phyloP scores from a whole-genome alignment of 176 grass and related monocot genomes.

The Musa troglodytarum region DNA sequence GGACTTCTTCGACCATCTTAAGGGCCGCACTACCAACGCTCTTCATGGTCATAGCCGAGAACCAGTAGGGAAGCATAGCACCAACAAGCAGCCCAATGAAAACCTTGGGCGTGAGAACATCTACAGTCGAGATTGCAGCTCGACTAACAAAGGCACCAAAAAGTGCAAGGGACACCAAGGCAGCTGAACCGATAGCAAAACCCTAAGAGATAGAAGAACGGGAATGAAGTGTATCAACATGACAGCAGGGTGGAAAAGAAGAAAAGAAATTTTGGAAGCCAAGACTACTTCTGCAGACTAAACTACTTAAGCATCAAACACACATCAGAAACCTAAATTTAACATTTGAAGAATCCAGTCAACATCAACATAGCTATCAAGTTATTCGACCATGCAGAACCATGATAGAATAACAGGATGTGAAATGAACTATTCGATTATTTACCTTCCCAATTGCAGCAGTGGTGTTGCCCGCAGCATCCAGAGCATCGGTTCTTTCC shows the following conservation, averaged over 20 bases:
- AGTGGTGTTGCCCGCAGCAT: constrained; percentile 89
- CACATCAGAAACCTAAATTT: too few relatives aligned
- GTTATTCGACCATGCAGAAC: neutral
- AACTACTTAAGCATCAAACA: too few relatives aligned
- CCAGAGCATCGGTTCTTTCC: constrained; percentile 82
- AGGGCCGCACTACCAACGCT: constrained; percentile 81
- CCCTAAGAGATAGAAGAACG: constrained; percentile 34
- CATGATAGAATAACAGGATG: neutral
- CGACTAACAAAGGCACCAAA: constrained; percentile 87
- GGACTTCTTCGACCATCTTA: constrained; percentile 88
- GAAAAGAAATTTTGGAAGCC: neutral
- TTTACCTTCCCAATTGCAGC: constrained; percentile 87
- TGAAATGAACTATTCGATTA: neutral
- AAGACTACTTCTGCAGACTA: neutral
- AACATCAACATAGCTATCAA: neutral
- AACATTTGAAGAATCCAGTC: too few relatives aligned
- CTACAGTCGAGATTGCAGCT: constrained; percentile 51
- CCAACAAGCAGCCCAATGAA: constrained; percentile 79
- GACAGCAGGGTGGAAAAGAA: neutral
- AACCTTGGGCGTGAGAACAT: constrained; percentile 73
- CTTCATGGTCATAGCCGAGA: constrained; percentile 93
- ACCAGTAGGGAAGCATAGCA: constrained; percentile 85
- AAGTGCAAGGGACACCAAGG: constrained; percentile 80
- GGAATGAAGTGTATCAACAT: neutral
- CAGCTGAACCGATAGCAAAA: constrained; percentile 80